Evolutionary conservation across 139 green algal genomes (phyloP).

Genomic region (Micromonas pusilla): DNA sequence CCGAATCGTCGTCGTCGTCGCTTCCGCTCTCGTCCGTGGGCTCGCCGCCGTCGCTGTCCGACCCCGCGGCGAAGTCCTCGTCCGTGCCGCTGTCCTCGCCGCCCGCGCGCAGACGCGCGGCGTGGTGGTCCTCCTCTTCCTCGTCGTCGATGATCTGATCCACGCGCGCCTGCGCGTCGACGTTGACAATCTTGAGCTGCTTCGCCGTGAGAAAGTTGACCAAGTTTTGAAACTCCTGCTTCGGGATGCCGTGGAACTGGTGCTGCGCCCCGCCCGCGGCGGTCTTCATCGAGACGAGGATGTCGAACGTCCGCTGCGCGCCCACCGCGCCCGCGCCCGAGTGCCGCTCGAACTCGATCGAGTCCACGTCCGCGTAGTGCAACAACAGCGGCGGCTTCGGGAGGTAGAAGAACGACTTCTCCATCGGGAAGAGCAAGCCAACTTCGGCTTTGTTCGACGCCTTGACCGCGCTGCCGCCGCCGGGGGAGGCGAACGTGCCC

Average conservation of each 20-base stretch:
- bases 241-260: constrained; percentile 78
- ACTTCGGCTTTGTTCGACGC: constrained; percentile 57
- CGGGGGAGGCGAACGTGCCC: constrained; percentile 48
- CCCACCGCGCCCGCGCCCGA: constrained; percentile 40
- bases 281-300: constrained; percentile 63
- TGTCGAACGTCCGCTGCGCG: constrained; percentile 85
- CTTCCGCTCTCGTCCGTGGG: neutral
- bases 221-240: constrained; percentile 81
- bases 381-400: constrained; percentile 93
- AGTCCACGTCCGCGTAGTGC: constrained; percentile 74
- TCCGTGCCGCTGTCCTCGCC: constrained; percentile 3
- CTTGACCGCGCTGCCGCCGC: constrained; percentile 25
- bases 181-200: constrained; percentile 76
- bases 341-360: constrained; percentile 88
- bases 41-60: constrained; percentile 12
- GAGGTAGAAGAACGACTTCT: constrained; percentile 94
- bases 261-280: constrained; percentile 52
- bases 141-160: constrained; percentile 47
- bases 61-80: constrained; percentile 12
- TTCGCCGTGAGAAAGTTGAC: constrained; percentile 84
- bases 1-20: constrained; percentile 37
- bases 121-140: constrained; percentile 16
- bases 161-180: constrained; percentile 53
- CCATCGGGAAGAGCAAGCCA: constrained; percentile 88
- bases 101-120: neutral